phyloP scores from a whole-genome alignment of 768 basidiomycete species.

The Lanmaoa rubissima region DNA sequence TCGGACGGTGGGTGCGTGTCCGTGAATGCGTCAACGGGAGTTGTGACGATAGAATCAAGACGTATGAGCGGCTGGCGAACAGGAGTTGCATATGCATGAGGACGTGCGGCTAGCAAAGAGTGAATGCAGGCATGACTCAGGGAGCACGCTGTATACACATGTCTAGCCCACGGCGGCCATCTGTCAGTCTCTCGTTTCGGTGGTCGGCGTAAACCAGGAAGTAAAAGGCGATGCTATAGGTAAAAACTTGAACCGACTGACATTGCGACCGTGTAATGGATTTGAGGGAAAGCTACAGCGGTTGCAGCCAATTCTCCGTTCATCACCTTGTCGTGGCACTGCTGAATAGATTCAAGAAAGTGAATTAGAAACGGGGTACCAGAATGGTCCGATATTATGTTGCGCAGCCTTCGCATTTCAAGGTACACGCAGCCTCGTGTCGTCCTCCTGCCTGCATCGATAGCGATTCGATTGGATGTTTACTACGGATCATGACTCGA shows the following conservation, averaged over 20 bases:
- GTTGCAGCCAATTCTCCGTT: not conserved
- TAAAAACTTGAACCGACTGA: not conserved
- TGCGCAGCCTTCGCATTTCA: conserved; percentile 12
- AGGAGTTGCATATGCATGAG: conserved; percentile 12
- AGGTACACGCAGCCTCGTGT: conserved; percentile 21
- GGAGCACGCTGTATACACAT: conserved; percentile 16
- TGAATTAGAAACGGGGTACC: conserved; percentile 11
- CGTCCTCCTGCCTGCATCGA: conserved; percentile 19
- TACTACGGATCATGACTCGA: not conserved
- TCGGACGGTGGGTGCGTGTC: conserved; percentile 10
- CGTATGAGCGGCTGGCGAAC: conserved; percentile 16
- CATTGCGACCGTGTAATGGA: not conserved
- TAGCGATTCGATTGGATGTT: conserved; percentile 5
- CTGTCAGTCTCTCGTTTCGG: not conserved
- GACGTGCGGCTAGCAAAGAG: conserved; percentile 18
- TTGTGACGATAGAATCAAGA: conserved; percentile 5
- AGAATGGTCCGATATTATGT: conserved; percentile 6
- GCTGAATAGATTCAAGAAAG: not conserved
- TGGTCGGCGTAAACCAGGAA: not conserved
- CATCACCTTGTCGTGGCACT: not conserved
- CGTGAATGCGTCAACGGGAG: conserved; percentile 5
- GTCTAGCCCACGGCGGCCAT: not conserved
- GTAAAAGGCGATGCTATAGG: not conserved
- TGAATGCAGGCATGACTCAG: conserved; percentile 8
- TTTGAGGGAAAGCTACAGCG: not conserved